phyloP scores from a whole-genome alignment of 768 basidiomycete genomes.

The Lactarius tabidus region DNA sequence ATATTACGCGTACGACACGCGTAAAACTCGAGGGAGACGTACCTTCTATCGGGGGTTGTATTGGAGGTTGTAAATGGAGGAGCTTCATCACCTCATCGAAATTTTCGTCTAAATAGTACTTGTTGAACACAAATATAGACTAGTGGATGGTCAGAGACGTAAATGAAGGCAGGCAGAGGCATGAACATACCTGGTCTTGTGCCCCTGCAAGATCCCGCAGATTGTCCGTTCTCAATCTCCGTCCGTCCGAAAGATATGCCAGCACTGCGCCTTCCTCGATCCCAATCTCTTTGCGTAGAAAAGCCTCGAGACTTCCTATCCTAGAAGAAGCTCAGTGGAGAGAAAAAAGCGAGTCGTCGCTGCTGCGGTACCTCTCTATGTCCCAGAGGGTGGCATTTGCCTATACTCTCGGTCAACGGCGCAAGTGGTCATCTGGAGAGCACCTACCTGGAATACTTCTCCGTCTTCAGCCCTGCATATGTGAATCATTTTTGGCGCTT shows the following conservation, averaged over 20 bases:
- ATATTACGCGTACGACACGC: constrained; percentile 1
- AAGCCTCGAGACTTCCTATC: constrained; percentile 61
- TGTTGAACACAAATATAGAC: constrained; percentile 84
- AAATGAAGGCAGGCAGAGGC: not conserved
- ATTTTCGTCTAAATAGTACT: constrained; percentile 68
- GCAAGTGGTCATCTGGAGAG: not conserved
- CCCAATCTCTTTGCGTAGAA: constrained; percentile 68
- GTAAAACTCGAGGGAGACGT: constrained; percentile 20
- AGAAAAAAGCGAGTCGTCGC: not conserved
- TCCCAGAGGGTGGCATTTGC: constrained; percentile 68
- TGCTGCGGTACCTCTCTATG: constrained; percentile 58
- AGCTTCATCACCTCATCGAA: constrained; percentile 60
- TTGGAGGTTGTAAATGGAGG: constrained; percentile 53
- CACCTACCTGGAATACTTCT: constrained; percentile 34
- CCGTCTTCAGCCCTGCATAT: constrained; percentile 44
- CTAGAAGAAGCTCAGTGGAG: constrained; percentile 36
- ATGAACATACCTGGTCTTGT: constrained; percentile 61
- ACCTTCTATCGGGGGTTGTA: constrained; percentile 77
- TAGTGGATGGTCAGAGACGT: constrained; percentile 24
- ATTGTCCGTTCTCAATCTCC: constrained; percentile 65
- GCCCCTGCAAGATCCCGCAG: constrained; percentile 70
- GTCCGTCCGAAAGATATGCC: constrained; percentile 77
- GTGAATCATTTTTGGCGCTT: constrained; percentile 32
- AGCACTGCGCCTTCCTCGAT: constrained; percentile 65
- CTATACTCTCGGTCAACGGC: constrained; percentile 26